These are phyloP conservation scores for Calonectria naviculata DNA, from an alignment of 2,329 filamentous ascomycete species.

Conservation along the genomic window DNA sequence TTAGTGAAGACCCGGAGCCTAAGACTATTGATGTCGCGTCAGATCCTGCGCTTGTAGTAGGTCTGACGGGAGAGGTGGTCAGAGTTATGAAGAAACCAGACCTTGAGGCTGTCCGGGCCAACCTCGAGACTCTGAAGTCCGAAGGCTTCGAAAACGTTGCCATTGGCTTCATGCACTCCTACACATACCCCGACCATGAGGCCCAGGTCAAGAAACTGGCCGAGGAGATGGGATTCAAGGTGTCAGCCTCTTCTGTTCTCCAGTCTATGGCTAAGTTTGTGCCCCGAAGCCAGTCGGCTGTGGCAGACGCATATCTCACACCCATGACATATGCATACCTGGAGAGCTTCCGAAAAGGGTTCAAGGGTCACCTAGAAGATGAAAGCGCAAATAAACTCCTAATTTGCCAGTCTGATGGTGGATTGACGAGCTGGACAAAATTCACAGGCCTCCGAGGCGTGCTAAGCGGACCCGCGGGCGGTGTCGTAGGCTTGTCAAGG, in stretches of 20 bases:
- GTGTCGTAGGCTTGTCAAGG: conserved; percentile 39
- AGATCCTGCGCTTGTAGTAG: conserved; percentile 70
- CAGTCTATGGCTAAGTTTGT: conserved; percentile 58
- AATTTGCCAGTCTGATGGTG: conserved; percentile 42
- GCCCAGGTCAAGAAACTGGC: conserved; percentile 49
- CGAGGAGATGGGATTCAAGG: conserved; percentile 54
- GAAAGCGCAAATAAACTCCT: conserved; percentile 44
- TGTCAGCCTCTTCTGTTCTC: conserved; percentile 49
- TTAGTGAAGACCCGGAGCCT: conserved; percentile 73
- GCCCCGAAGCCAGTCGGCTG: conserved; percentile 55
- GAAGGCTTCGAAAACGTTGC: conserved; percentile 63
- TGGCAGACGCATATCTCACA: conserved; percentile 56
- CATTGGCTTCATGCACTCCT: conserved; percentile 80
- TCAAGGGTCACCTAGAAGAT: conserved; percentile 38
- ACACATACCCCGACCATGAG: conserved; percentile 69
- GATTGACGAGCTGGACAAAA: conserved; percentile 40
- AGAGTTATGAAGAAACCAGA: conserved; percentile 72
- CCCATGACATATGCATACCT: conserved; percentile 53
- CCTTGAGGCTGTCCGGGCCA: conserved; percentile 61
- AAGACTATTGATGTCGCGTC: conserved; percentile 57
- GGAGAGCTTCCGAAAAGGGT: conserved; percentile 43
- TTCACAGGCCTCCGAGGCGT: conserved; percentile 41
- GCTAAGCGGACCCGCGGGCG: conserved; percentile 42
- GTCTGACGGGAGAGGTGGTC: conserved; percentile 76
- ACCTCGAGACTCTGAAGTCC: conserved; percentile 70